These are phyloP conservation scores for Suillus clintonianus DNA, from an alignment of 768 basidiomycete genomes.

Conservation along the genomic window DNA sequence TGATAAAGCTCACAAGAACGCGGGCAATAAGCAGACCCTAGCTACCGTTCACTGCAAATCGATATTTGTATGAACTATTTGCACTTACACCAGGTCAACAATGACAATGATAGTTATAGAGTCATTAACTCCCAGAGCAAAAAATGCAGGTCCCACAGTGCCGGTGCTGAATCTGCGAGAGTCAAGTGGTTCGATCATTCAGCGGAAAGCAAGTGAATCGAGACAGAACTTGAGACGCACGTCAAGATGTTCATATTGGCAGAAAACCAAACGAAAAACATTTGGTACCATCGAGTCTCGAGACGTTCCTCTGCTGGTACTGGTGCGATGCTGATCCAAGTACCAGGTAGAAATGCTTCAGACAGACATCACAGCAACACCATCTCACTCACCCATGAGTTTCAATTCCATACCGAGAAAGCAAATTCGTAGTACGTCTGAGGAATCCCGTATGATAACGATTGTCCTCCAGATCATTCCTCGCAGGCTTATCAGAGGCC, in stretches of 20 bases:
- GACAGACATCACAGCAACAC: not conserved
- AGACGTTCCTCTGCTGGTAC: constrained; percentile 36
- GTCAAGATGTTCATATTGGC: constrained; percentile 45
- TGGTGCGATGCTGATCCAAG: constrained; percentile 37
- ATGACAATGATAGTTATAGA: constrained; percentile 42
- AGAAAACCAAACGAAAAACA: constrained; percentile 56
- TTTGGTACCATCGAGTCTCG: constrained; percentile 44
- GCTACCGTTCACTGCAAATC: not conserved
- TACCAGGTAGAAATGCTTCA: not conserved
- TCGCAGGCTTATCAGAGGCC: no score
- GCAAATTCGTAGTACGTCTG: constrained; percentile 24
- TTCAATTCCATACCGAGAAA: constrained; percentile 39
- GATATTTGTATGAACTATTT: not conserved
- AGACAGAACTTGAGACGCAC: constrained; percentile 26
- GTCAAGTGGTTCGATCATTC: not conserved
- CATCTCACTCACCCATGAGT: constrained; percentile 38
- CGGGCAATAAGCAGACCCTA: constrained; percentile 37
- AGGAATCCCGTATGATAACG: constrained; percentile 9
- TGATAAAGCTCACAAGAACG: constrained; percentile 36
- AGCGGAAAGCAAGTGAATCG: not conserved
- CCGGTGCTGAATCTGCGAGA: constrained; percentile 47
- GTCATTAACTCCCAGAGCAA: constrained; percentile 45
- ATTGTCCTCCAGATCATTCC: not conserved
- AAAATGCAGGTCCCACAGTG: constrained; percentile 51
- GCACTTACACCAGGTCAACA: constrained; percentile 45